phyloP scores from a whole-genome alignment of 345 rosid genomes.

The Rhizophora apiculata region DNA sequence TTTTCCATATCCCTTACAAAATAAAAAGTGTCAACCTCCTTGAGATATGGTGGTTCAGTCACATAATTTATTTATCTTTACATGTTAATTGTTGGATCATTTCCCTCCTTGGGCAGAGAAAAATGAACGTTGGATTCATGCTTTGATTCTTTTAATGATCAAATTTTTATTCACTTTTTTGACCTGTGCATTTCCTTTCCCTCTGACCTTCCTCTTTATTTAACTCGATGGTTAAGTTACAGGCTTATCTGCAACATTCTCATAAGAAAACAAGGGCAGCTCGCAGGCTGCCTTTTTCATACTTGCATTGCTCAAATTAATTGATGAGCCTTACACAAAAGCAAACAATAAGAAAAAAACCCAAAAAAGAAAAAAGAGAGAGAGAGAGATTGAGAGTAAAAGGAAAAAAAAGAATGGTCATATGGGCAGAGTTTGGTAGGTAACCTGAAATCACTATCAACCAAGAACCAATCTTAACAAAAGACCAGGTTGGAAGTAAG shows the following conservation, averaged over 20 bases:
- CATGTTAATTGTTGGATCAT: not conserved
- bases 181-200: conserved; percentile 13
- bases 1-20: not conserved
- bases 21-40: not conserved
- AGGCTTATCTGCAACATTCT: conserved; percentile 7
- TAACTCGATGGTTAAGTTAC: not conserved
- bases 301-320: conserved; percentile 3
- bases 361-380: no score
- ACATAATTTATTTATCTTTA: no score
- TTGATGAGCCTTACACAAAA: not conserved
- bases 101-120: not conserved
- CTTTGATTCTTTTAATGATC: no score
- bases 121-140: no score
- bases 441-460: no score
- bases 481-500: not conserved
- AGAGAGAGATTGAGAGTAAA: no score
- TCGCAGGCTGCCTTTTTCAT: not conserved
- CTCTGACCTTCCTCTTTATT: not conserved
- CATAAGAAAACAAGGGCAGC: not conserved
- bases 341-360: no score
- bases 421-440: no score
- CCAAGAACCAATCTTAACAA: no score
- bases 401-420: no score
- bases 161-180: not conserved
- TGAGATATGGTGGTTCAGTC: not conserved